Evolutionary conservation across 257 asterid species (phyloP).

Genomic region (Petunia secreta): DNA sequence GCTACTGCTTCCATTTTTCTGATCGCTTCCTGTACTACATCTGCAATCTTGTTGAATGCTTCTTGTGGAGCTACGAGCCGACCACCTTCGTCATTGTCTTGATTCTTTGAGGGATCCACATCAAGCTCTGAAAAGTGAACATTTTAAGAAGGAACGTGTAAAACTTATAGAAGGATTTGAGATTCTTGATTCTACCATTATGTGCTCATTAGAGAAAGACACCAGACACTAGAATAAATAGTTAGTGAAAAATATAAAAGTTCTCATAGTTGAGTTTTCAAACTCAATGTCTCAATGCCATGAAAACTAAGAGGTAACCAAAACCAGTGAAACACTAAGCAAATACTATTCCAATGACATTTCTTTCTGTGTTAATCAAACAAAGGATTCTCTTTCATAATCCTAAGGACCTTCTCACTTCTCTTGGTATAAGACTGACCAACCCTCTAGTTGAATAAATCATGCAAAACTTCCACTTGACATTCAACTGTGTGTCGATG

Average conservation of each 20-base stretch:
- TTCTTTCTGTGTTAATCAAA: neutral
- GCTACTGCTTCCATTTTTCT: constrained; percentile 89
- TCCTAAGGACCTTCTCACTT: neutral
- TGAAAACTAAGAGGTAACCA: neutral
- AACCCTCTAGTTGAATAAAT: neutral
- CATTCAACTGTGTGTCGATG: neutral
- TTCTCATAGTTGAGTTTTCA: neutral
- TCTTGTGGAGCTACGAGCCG: constrained; percentile 79
- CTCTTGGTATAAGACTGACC: neutral
- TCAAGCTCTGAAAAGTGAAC: constrained; percentile 61
- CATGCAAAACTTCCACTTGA: neutral
- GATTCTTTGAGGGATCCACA: constrained; percentile 58
- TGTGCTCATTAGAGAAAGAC: neutral
- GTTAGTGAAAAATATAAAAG: neutral
- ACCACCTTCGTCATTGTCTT: constrained; percentile 68
- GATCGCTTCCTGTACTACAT: constrained; percentile 93
- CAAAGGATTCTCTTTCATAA: neutral
- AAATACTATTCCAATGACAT: neutral
- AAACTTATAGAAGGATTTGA: neutral
- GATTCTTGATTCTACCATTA: neutral
- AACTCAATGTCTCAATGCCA: neutral
- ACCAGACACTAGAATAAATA: neutral
- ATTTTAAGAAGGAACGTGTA: constrained; percentile 8
- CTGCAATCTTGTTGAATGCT: constrained; percentile 89
- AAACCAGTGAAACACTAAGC: neutral